phyloP scores from a whole-genome alignment of 495 filamentous ascomycete genomes.

The Hypoxylon lienhwacheense region DNA sequence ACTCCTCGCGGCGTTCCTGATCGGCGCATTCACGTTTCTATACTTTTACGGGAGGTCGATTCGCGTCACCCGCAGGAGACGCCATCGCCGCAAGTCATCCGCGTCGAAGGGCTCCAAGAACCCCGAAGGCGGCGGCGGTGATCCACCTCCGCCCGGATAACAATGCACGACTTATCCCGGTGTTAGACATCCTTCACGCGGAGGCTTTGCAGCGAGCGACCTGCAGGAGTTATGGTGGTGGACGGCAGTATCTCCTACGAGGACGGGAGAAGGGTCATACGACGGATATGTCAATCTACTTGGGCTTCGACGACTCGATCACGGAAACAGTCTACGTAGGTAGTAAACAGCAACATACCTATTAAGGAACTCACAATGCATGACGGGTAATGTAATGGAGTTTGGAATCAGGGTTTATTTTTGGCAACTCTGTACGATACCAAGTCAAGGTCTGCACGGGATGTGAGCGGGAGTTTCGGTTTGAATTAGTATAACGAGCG shows the following conservation, averaged over 20 bases:
- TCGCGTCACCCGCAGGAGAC: conserved; percentile 24
- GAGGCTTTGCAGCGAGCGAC: conserved; percentile 2
- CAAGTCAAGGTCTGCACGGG: conserved; percentile 16
- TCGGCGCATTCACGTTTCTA: conserved; percentile 35
- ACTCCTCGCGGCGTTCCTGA: conserved; percentile 38
- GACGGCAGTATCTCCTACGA: not conserved
- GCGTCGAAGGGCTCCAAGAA: conserved; percentile 35
- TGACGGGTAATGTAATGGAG: conserved; percentile 6
- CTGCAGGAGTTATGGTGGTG: not conserved
- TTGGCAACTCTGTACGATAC: conserved; percentile 29
- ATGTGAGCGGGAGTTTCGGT: conserved; percentile 21
- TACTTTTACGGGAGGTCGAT: conserved; percentile 39
- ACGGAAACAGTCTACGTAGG: no score
- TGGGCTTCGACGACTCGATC: no score
- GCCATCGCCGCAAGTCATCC: conserved; percentile 28
- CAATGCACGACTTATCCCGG: not conserved
- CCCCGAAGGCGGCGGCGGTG: conserved; percentile 15
- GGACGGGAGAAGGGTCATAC: not conserved
- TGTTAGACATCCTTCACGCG: not conserved
- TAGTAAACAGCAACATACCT: no score
- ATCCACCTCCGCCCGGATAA: conserved; percentile 29
- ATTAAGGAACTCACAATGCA: no score
- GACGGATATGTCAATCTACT: not conserved
- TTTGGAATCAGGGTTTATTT: conserved; percentile 5
- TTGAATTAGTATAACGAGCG: conserved; percentile 19